Evolutionary conservation across 2,329 filamentous ascomycete genomes (phyloP), one percentile per base, ranked within the genome.

Genomic region (Epichloe festucae): DNA sequence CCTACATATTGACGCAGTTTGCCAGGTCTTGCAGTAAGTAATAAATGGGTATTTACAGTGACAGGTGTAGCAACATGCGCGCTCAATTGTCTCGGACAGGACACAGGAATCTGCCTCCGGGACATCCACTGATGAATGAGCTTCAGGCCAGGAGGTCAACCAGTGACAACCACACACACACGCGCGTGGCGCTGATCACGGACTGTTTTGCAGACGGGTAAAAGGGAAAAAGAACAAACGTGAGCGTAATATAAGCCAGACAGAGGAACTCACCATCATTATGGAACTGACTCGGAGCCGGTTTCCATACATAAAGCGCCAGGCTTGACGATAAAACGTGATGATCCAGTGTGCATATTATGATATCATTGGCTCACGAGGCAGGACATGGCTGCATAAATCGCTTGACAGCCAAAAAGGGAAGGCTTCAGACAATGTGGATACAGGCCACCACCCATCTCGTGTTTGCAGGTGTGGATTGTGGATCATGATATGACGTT

Each of bases 401-500:
- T 11, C 40, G 48, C 42, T 31, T 50, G 49, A 35, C 49, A 45
- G 23, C 23, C 42, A 14, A 27, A 14, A 27, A 49, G 36, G 27
- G 8, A 47, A 51, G 35, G 38, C 38, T 44, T 27, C 23, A 27
- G 23, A 7, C 46, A 17, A 21, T 23, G 48, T 48, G 44, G 48
- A n/a, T 38, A 45, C 51, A 23, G 45, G 45, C 41, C 46, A 46
- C 49, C 52, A 50, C 41, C 51, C 51, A 46, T 46, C 17, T 54
- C 46, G 53, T 52, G 49, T 48, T 50, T 51, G 52, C 43, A 50
- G 39, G 27, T 27, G 23, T 27, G 23, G 23, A 27, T 8, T 27
- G 49, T 51, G 51, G 8, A 31, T 31, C 8, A 31, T 31, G 49
- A 46, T 27, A 51, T 53, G 51, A 49, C 51, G 49, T 53, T 55